phyloP scores from a whole-genome alignment of 495 filamentous ascomycete species.

The Aspergillus asperescens region DNA sequence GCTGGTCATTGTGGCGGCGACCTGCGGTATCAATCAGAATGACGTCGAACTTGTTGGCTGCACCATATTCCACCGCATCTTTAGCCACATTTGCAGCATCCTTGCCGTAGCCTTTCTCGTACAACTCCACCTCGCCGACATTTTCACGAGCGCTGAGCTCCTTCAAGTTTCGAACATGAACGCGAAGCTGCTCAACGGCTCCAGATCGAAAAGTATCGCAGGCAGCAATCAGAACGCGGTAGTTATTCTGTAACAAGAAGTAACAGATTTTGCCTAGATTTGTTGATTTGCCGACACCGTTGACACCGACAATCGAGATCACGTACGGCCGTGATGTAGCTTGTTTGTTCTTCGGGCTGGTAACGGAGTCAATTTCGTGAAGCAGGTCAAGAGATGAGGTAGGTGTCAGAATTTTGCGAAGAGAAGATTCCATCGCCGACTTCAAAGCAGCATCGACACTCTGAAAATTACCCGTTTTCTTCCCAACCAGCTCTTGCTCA shows the following conservation, averaged over 20 bases:
- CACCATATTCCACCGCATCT: slow-evolving; percentile 79
- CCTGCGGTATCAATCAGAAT: slow-evolving; percentile 97
- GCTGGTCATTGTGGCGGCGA: slow-evolving; percentile 87
- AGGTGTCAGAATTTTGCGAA: slow-evolving; percentile 91
- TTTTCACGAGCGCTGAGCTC: slow-evolving; percentile 78
- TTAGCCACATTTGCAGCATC: slow-evolving; percentile 93
- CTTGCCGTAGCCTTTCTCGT: slow-evolving; percentile 95
- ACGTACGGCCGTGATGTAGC: slow-evolving; percentile 76
- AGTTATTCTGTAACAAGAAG: slow-evolving; percentile 94
- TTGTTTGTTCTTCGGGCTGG: slow-evolving; percentile 48
- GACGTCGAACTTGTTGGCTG: slow-evolving; percentile 74
- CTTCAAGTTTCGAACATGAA: slow-evolving; percentile 85
- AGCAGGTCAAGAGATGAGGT: slow-evolving; percentile 91
- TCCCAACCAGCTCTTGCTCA: slow-evolving; percentile 78
- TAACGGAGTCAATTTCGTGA: slow-evolving; percentile 81
- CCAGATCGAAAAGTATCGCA: slow-evolving; percentile 97
- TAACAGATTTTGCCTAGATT: slow-evolving; percentile 96
- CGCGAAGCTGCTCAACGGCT: slow-evolving; percentile 92
- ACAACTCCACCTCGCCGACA: slow-evolving; percentile 74
- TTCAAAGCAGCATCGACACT: slow-evolving; percentile 80
- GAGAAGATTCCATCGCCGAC: slow-evolving; percentile 79
- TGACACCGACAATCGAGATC: slow-evolving; percentile 96
- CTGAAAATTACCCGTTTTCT: slow-evolving; percentile 90
- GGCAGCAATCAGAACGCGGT: slow-evolving; percentile 89
- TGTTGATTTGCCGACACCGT: slow-evolving; percentile 96